Evolutionary conservation across 306 rosid genomes (phyloP).

Genomic region (Cajanus cajan): DNA sequence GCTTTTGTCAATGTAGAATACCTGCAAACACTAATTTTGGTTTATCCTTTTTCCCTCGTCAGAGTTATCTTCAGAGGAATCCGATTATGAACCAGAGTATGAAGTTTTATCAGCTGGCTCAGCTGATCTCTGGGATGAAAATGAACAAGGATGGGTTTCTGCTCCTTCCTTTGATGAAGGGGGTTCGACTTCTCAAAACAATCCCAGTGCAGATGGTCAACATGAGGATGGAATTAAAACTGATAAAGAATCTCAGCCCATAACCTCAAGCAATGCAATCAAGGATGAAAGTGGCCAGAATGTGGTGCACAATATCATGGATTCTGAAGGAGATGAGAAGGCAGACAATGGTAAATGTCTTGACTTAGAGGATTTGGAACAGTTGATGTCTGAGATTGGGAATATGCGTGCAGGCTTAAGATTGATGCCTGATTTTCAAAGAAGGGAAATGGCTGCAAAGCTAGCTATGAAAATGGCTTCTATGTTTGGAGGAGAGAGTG

Average conservation of each 20-base stretch:
- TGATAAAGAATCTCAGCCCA: slow-evolving; percentile 33
- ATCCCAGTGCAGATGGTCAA: slow-evolving; percentile 16
- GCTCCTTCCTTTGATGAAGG: slow-evolving; percentile 48
- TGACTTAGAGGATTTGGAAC: slow-evolving; percentile 80
- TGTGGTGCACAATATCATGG: slow-evolving; percentile 21
- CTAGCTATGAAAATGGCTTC: slow-evolving; percentile 85
- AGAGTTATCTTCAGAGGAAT: slow-evolving; percentile 86
- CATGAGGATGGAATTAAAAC: slow-evolving; percentile 32
- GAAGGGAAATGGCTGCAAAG: slow-evolving; percentile 88
- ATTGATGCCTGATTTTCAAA: slow-evolving; percentile 90
- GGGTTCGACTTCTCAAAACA: slow-evolving; percentile 29
- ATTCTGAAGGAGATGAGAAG: slow-evolving; percentile 41
- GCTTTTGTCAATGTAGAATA: not conserved
- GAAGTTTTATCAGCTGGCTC: not conserved
- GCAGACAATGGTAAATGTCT: slow-evolving; percentile 33
- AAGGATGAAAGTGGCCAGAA: slow-evolving; percentile 36
- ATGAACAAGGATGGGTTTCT: slow-evolving; percentile 60
- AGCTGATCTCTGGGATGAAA: slow-evolving; percentile 73
- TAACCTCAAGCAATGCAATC: slow-evolving; percentile 38
- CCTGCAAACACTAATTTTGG: slow-evolving; percentile 22
- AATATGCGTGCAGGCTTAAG: slow-evolving; percentile 74
- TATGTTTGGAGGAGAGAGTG: slow-evolving; percentile 77
- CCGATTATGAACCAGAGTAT: slow-evolving; percentile 68
- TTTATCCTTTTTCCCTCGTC: slow-evolving; percentile 24
- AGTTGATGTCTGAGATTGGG: slow-evolving; percentile 86